A percentile compares a stretch with the other conserved stretches of the same genome.
Evolutionary conservation across 495 filamentous ascomycete genomes (phyloP).

Genomic region (Penicillium parvum): DNA sequence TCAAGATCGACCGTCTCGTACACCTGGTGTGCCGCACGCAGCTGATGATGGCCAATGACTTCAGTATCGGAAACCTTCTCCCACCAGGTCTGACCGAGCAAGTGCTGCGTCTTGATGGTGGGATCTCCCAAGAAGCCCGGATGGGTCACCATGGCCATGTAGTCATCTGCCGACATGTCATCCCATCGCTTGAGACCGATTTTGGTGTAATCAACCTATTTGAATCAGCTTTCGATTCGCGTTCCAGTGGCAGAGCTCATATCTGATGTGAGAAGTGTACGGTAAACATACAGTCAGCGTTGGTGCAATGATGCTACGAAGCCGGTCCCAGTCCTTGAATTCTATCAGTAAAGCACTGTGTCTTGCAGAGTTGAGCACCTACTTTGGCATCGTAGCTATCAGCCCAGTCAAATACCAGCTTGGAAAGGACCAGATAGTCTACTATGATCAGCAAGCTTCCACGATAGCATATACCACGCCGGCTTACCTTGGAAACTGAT

Average conservation of each 20-base stretch:
- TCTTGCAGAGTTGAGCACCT: not conserved
- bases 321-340: slow-evolving; percentile 61
- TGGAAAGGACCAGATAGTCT: slow-evolving; percentile 27
- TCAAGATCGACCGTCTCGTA: slow-evolving; percentile 24
- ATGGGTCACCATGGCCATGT: slow-evolving; percentile 63
- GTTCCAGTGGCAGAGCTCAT: no score
- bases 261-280: no score
- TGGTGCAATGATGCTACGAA: slow-evolving; percentile 67
- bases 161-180: slow-evolving; percentile 67
- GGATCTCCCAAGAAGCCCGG: slow-evolving; percentile 65
- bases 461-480: not conserved
- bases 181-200: slow-evolving; percentile 70
- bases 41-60: slow-evolving; percentile 69
- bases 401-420: slow-evolving; percentile 63
- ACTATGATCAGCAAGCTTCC: not conserved
- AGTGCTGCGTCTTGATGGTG: slow-evolving; percentile 69
- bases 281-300: slow-evolving; percentile 54
- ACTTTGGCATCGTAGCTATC: slow-evolving; percentile 75
- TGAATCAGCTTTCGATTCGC: slow-evolving; percentile 6
- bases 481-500: slow-evolving; percentile 26
- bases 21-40: slow-evolving; percentile 65
- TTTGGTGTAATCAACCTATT: slow-evolving; percentile 64
- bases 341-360: not conserved
- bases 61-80: slow-evolving; percentile 64
- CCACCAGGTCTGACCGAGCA: slow-evolving; percentile 70